Percentiles rank a stretch among this genome's conserved stretches.
Conservation (phyloP, 345 rosid species). For the Bretschneidera sinensis region DNA sequence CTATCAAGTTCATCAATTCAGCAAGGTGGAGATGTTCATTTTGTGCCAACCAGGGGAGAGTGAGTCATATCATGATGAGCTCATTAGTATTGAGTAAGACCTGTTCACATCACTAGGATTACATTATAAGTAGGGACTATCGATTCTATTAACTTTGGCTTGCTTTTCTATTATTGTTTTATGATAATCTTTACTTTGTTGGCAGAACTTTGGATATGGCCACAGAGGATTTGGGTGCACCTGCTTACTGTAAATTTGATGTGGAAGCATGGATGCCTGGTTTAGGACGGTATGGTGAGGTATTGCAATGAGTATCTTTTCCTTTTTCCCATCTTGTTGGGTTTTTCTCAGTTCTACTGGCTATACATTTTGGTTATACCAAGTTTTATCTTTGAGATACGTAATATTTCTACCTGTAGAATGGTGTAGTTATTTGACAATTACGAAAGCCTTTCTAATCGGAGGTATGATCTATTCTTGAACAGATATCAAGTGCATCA, state of each 20-base stretch:
- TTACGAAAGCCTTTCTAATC: too few relatives aligned
- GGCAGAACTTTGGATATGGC: constrained; percentile 90
- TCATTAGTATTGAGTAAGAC: constrained; percentile 80
- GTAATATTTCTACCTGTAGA: constrained; percentile 2
- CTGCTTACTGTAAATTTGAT: constrained; percentile 90
- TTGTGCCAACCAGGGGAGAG: constrained; percentile 83
- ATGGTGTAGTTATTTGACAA: too few relatives aligned
- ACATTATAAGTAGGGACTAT: constrained; percentile 62
- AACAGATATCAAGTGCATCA: constrained; percentile 88
- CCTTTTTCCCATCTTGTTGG: too few relatives aligned
- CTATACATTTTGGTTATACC: not conserved
- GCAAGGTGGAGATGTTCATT: constrained; percentile 88
- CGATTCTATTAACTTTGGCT: not conserved
- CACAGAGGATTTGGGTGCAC: constrained; percentile 85
- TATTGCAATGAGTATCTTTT: constrained; percentile 19
- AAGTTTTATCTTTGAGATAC: not conserved
- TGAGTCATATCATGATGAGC: constrained; percentile 64
- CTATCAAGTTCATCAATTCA: constrained; percentile 95
- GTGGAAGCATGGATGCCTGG: constrained; percentile 99
- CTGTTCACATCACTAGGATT: constrained; percentile 72
- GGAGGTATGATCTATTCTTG: too few relatives aligned
- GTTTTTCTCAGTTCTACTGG: not conserved
- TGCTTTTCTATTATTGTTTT: not conserved
- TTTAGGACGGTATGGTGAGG: constrained; percentile 98
- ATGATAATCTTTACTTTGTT: constrained; percentile 12